phyloP scores from a whole-genome alignment of 148 eudicot genomes.

The Cornus suecica region DNA sequence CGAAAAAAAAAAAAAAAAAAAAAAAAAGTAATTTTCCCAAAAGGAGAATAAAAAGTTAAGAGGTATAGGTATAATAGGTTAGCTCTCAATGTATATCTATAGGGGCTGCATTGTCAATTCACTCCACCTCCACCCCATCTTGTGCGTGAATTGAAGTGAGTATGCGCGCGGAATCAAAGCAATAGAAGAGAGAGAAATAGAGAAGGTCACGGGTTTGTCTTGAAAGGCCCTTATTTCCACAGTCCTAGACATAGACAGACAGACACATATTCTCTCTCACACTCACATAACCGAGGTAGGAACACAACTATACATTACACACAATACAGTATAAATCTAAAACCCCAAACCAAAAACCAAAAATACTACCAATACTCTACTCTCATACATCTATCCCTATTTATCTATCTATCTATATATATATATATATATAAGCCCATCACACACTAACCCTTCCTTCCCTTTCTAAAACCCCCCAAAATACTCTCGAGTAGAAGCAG shows the following conservation, averaged over 20 bases:
- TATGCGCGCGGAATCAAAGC: conserved; percentile 28
- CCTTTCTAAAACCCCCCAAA: background rate
- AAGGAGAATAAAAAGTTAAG: conserved; percentile 15
- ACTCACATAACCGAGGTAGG: conserved; percentile 19
- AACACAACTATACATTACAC: background rate
- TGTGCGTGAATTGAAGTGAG: conserved; percentile 24
- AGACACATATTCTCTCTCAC: conserved; percentile 67
- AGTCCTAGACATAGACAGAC: conserved; percentile 53
- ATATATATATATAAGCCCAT: background rate
- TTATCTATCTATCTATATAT: too few species aligned
- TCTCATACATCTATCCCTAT: too few species aligned
- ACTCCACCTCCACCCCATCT: conserved; percentile 7
- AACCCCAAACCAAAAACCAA: conserved; percentile 9
- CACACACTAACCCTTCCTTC: background rate
- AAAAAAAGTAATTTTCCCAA: background rate
- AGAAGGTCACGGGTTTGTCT: conserved; percentile 85
- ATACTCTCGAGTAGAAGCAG: too few species aligned
- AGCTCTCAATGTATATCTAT: too few species aligned
- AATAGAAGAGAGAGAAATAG: conserved; percentile 7
- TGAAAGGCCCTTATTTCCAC: conserved; percentile 68
- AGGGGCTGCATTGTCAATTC: conserved; percentile 24
- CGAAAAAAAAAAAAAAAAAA: conserved; percentile 1
- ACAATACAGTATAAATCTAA: too few species aligned
- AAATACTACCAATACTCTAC: background rate
- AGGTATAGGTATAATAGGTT: too few species aligned